Base-by-base conservation (phyloP, 352 stramenopile species). In the Globisporangium heterothallicum region DNA sequence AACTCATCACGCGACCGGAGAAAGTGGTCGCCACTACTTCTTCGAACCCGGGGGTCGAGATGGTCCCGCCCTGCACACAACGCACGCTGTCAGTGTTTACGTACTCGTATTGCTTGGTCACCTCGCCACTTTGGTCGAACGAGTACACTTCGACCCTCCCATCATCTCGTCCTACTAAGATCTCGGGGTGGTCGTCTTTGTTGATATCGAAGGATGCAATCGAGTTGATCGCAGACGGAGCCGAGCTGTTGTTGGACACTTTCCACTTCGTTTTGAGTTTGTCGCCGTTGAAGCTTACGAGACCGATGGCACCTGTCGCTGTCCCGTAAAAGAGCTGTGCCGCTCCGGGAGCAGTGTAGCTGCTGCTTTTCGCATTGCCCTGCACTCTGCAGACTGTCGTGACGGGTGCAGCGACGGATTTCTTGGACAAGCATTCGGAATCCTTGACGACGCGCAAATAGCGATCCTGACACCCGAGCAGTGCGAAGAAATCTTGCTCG, bases 11-110 rank as follows among this genome's bases (percentile, higher is more conserved):
- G 32, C 79, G 73, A 0, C 84, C 84, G 2, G 79, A 88, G 53
- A 92, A 95, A 6, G 84, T 93, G 3, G 71, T 82, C 9, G 77
- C 70, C 2, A 95, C 64, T 27, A 95, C 40, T 49, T 95, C 82
- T 14, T 92, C 76, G 42, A 70, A 91, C 5, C 77, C 82, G 0
- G 76, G 76, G 0, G 81, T 92, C 14, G 76, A 80, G 4, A 93
- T 60, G 6, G 88, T 66, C 18, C 84, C 84, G 9, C 70, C 77
- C 51, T 89, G 76, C 6, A 93, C 66, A 18, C 74, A 85, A 0
- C 80, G 82, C 32, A 95, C 68, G 51, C 78, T 92, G 50, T 95
- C 84, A 4, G 68, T 70, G 51, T 75, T 85, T 6, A 75, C 64
- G 46, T 81, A 67, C 49, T 91, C 76, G 48, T 77, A 94, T 8